Percentiles rank a stretch among this genome's conserved stretches.
phyloP scores from a whole-genome alignment of 306 rosid genomes.

The Erythrophleum fordii region DNA sequence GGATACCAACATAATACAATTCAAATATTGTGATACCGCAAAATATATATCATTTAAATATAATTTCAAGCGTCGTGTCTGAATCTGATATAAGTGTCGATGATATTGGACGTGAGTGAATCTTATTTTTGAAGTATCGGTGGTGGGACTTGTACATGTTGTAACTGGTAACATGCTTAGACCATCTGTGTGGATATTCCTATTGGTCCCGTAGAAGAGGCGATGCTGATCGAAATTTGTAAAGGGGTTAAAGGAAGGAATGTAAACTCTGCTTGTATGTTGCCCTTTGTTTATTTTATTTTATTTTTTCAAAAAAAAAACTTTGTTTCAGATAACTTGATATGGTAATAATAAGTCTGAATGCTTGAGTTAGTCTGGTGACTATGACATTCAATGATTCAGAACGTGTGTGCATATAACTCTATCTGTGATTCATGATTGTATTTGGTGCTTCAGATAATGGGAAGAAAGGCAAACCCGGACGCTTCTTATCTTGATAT shows the following conservation, averaged over 20 bases:
- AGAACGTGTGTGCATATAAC: background rate
- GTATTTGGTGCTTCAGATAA: constrained; percentile 58
- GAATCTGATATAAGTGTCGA: background rate
- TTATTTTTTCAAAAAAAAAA: background rate
- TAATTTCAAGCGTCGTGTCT: background rate
- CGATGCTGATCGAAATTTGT: background rate
- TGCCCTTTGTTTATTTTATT: background rate
- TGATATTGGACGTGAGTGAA: background rate
- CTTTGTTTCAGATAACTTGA: constrained; percentile 1
- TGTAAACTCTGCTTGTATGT: background rate
- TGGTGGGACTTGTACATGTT: background rate
- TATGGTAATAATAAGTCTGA: background rate
- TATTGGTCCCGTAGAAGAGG: background rate
- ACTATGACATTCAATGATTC: background rate
- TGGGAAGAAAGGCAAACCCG: constrained; percentile 86
- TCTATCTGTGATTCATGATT: background rate
- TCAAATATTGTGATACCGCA: background rate
- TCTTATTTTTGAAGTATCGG: too few species aligned
- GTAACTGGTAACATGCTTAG: background rate
- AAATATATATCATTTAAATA: background rate
- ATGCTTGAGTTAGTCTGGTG: background rate
- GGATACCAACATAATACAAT: background rate
- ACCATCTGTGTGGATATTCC: background rate
- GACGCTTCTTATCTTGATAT: constrained; percentile 79
- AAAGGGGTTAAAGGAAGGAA: background rate